Conservation (phyloP, 345 rosid genomes). For the Salix viminalis region DNA sequence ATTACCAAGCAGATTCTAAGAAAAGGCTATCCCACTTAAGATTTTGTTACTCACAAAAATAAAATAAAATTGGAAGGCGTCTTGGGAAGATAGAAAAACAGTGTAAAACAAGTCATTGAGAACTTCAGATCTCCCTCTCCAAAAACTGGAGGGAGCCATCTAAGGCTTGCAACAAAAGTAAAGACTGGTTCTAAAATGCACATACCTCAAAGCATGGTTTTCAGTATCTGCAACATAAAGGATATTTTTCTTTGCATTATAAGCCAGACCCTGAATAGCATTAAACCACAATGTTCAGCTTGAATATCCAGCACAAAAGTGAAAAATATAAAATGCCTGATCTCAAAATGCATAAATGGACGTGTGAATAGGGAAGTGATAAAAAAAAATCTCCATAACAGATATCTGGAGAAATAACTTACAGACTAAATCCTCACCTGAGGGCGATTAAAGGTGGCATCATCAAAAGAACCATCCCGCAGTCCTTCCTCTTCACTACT, state of each 20-base stretch:
- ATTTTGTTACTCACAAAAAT: no score
- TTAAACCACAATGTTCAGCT: conserved; percentile 2
- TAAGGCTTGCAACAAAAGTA: not conserved
- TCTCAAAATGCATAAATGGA: not conserved
- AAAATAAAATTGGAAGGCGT: no score
- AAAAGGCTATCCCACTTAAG: no score
- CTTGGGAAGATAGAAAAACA: no score
- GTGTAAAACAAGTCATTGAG: no score
- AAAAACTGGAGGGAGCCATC: not conserved
- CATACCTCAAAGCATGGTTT: conserved; percentile 89
- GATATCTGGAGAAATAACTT: conserved; percentile 5
- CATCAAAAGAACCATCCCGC: conserved; percentile 78
- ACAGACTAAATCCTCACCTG: conserved; percentile 43
- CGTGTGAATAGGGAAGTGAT: not conserved
- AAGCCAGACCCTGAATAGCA: conserved; percentile 76
- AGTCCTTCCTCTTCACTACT: conserved; percentile 82
- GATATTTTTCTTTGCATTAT: conserved; percentile 77
- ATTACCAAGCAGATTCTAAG: no score
- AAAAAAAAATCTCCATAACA: not conserved
- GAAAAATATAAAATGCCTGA: conserved; percentile 1
- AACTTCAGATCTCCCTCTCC: no score
- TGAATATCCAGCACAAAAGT: conserved; percentile 1
- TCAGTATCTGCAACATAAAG: conserved; percentile 94
- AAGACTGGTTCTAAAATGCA: conserved; percentile 5
- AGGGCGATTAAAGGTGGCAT: conserved; percentile 77